These are phyloP conservation scores for Wickerhamomyces tratensis DNA, from an alignment of 805 yeast species.

Conservation along the genomic window DNA sequence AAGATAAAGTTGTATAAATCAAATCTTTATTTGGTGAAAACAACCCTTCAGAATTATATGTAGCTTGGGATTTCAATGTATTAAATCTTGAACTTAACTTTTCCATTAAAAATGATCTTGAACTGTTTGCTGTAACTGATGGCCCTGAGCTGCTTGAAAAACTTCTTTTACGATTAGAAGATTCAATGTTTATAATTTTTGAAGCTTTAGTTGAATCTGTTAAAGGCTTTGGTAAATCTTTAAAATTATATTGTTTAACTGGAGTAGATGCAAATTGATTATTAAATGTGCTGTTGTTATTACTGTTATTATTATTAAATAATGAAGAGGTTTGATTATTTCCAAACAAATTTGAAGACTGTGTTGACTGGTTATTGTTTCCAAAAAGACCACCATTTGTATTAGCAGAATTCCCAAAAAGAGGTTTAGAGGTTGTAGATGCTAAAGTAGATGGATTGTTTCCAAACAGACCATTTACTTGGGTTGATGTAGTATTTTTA, in stretches of 20 bases:
- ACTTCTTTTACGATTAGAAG: constrained; percentile 15
- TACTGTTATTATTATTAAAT: constrained; percentile 2
- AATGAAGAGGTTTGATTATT: background rate
- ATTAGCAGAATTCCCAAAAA: too few species aligned
- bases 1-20: constrained; percentile 8
- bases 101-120: constrained; percentile 21
- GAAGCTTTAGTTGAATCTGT: constrained; percentile 20
- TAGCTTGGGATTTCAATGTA: constrained; percentile 12
- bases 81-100: constrained; percentile 26
- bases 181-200: constrained; percentile 5
- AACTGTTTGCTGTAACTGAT: constrained; percentile 4
- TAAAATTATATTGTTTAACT: constrained; percentile 18
- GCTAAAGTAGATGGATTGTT: background rate
- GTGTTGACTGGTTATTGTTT: background rate
- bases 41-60: constrained; percentile 24
- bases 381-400: constrained; percentile 2
- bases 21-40: constrained; percentile 24
- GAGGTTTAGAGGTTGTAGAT: too few species aligned
- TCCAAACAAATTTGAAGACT: constrained; percentile 3
- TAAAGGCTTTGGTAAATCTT: constrained; percentile 28
- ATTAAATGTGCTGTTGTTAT: constrained; percentile 2
- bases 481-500: constrained; percentile 1
- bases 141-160: constrained; percentile 14
- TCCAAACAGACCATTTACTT: constrained; percentile 1
- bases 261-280: constrained; percentile 24